phyloP scores from a whole-genome alignment of 345 rosid genomes.

The Mangifera indica region DNA sequence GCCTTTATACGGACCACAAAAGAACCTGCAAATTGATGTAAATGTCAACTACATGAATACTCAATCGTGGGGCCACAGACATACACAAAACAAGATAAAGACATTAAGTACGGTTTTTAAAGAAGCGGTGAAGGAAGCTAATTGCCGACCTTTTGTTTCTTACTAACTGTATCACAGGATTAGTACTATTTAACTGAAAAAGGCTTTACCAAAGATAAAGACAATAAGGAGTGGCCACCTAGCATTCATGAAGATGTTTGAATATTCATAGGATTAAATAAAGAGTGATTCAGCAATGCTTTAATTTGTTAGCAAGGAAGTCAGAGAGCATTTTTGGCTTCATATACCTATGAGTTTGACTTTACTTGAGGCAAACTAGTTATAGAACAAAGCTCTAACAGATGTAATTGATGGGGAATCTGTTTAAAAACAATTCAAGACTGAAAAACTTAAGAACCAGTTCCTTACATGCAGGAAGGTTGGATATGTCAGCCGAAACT shows the following conservation, averaged over 20 bases:
- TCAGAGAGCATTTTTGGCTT: not conserved
- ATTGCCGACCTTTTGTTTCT: not conserved
- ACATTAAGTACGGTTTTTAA: not conserved
- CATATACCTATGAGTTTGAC: not conserved
- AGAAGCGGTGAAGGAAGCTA: not conserved
- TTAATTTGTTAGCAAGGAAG: not conserved
- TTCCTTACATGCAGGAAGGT: conserved; percentile 88
- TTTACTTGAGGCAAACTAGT: not conserved
- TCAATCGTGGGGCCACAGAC: not conserved
- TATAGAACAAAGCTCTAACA: not conserved
- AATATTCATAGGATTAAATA: not conserved
- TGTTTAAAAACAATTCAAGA: not conserved
- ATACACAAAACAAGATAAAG: not conserved
- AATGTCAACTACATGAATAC: not conserved
- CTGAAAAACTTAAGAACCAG: conserved; percentile 2
- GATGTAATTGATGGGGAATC: not conserved
- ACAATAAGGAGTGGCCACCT: not conserved
- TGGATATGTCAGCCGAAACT: conserved; percentile 92
- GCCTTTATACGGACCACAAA: conserved; percentile 86
- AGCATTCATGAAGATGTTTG: not conserved
- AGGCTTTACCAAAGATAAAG: not conserved
- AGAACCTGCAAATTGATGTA: conserved; percentile 50
- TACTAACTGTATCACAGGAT: not conserved
- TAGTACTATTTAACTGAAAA: not conserved
- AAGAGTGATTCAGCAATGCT: not conserved